Conservation (phyloP, 73 alveolate species). For the Paramecium caudatum region DNA sequence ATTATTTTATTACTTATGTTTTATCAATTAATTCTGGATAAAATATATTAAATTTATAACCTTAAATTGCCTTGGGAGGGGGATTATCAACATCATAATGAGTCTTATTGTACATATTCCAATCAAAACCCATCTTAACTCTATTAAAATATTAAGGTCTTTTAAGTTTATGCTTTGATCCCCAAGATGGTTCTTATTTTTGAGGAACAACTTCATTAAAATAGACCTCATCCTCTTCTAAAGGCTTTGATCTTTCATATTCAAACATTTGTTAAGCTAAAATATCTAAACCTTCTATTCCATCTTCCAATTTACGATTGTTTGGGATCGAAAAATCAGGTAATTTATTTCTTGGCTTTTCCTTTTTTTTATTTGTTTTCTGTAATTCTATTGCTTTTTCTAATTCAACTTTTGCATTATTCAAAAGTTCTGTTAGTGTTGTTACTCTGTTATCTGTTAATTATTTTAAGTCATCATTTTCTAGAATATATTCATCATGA, state of each 20-base stretch:
- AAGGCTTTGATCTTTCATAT: conserved; percentile 75
- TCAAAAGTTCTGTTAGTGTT: conserved; percentile 18
- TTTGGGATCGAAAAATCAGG: conserved; percentile 65
- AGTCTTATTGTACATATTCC: conserved; percentile 99
- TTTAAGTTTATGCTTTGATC: conserved; percentile 89
- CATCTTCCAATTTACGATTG: conserved; percentile 52
- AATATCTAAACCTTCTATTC: conserved; percentile 75
- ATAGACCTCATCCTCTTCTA: conserved; percentile 78
- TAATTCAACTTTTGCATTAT: conserved; percentile 41
- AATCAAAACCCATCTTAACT: conserved; percentile 98
- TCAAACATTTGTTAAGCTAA: conserved; percentile 73
- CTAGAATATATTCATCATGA: conserved; percentile 45
- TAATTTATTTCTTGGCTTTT: conserved; percentile 54
- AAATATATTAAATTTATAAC: conserved; percentile 98
- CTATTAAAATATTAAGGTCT: conserved; percentile 96
- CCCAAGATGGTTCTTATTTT: conserved; percentile 87
- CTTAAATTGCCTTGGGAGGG: conserved; percentile 99
- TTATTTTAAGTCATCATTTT: conserved; percentile 60
- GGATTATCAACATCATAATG: conserved; percentile 99
- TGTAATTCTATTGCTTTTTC: conserved; percentile 53
- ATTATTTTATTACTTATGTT: conserved; percentile 76
- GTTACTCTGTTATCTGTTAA: conserved; percentile 68
- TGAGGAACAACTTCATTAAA: conserved; percentile 68
- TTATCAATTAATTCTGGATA: conserved; percentile 98
- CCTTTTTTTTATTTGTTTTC: conserved; percentile 50